phyloP scores from a whole-genome alignment of 140 eudicot genomes.

The Ambrosia hybrid region DNA sequence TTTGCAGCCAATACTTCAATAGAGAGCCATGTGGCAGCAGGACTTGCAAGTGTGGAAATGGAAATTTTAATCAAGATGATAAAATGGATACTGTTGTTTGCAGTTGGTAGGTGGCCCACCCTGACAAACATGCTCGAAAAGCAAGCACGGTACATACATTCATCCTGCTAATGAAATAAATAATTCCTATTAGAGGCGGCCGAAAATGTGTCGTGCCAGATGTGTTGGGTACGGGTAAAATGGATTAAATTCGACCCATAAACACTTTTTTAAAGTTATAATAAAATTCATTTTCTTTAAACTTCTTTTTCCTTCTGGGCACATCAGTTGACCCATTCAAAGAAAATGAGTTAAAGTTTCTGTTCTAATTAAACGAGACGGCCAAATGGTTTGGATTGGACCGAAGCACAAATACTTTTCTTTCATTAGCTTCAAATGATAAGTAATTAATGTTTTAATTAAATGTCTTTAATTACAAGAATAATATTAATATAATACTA shows the following conservation, averaged over 20 bases:
- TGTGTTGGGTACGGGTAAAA: background rate
- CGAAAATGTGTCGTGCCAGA: background rate
- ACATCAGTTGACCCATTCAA: background rate
- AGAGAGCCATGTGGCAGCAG: conserved; percentile 77
- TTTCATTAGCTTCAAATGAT: background rate
- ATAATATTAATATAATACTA: no score
- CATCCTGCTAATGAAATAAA: background rate
- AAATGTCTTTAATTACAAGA: no score
- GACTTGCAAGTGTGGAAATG: conserved; percentile 46
- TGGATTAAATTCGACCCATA: background rate
- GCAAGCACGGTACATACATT: conserved; percentile 72
- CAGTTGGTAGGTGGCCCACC: conserved; percentile 53
- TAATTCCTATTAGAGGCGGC: background rate
- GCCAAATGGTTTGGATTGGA: background rate
- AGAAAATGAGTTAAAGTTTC: background rate
- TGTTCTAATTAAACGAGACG: background rate
- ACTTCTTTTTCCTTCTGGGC: background rate
- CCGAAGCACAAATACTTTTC: background rate
- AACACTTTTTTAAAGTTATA: background rate
- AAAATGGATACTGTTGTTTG: conserved; percentile 53
- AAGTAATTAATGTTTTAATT: no score
- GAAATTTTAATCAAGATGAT: conserved; percentile 37
- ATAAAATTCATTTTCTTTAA: background rate
- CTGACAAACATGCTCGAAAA: conserved; percentile 69
- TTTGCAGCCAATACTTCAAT: conserved; percentile 80